Evolutionary conservation across 805 yeast species (phyloP), one percentile per base, ranked within the genome.

Genomic region (Candida xiaguanensis): DNA sequence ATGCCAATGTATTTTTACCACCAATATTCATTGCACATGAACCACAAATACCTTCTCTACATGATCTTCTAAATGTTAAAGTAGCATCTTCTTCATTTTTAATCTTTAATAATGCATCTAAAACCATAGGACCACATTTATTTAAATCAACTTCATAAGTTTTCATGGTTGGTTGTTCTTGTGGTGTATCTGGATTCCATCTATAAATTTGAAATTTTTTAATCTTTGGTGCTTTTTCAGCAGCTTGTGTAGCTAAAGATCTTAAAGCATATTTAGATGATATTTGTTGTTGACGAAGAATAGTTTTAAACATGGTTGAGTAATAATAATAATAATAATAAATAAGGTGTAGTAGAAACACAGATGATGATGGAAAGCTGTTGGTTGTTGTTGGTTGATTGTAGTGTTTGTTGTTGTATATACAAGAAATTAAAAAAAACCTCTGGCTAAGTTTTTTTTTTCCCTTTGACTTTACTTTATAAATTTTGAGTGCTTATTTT

Each of bases 21-120:
- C 95, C 95, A 65, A 93, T 93, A 75, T 93, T 93, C 99, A 93
- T 93, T 52, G 99, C 99, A 74, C 99, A 93, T 5, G 98, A 91
- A 41, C 99, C 99, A 74, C 99, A 93, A 51, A 93, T 93, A 56
- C 99, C 99, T 72, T 93, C 99, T 74, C 99, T 88, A 73, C 99
- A 93, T 31, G 97, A 89, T 70, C 99, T 83, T 74, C 99, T 83
- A 70, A 93, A 86, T 4, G 99, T 93, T 61, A 93, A 78, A 23
- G 97, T 86, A 34, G 97, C 67, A 64, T 93, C 99, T 67, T 88
- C 95, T 70, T 93, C 99, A 65, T 91, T 89, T 69, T 93, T 93
- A 67, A 93, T 89, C 70, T 90, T 90, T 50, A 93, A 66, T 44
- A 93, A 67, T 19, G 98, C 99, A 66, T 93, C 99, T 58, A 93